Conservation (phyloP, 202 grass and related monocot species). For the Musa balbisiana region DNA sequence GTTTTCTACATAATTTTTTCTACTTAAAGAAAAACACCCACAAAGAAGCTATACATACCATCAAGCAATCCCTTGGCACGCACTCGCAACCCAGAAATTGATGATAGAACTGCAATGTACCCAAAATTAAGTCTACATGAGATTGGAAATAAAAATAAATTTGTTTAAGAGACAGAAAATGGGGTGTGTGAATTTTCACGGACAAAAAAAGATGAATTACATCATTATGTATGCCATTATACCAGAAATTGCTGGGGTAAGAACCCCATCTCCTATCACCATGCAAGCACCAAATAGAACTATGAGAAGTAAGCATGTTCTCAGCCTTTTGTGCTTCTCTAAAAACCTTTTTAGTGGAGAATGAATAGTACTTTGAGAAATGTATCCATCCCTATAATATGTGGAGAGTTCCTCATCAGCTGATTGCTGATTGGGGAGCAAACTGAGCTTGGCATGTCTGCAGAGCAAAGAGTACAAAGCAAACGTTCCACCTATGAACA, state of each 20-base stretch:
- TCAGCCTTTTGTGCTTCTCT: conserved; percentile 76
- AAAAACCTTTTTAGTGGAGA: conserved; percentile 69
- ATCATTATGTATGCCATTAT: conserved; percentile 9
- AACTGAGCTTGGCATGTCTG: conserved; percentile 81
- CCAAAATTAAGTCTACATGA: conserved; percentile 2
- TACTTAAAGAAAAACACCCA: too few relatives aligned
- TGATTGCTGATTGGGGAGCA: conserved; percentile 92
- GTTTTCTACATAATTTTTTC: not conserved
- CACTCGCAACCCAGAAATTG: conserved; percentile 82
- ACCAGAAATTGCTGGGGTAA: conserved; percentile 97
- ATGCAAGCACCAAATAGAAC: conserved; percentile 84
- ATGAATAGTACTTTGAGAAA: conserved; percentile 30
- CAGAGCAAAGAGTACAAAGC: conserved; percentile 86
- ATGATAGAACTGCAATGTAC: conserved; percentile 64
- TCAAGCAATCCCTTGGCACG: conserved; percentile 49
- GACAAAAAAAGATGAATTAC: conserved; percentile 11
- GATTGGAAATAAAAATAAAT: not conserved
- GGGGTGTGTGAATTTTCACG: not conserved
- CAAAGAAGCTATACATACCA: conserved; percentile 37
- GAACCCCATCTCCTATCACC: conserved; percentile 87
- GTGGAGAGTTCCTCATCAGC: conserved; percentile 88
- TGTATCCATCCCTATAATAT: conserved; percentile 55
- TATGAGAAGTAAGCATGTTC: conserved; percentile 67
- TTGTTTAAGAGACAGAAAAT: conserved; percentile 7
- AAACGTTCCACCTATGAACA: conserved; percentile 76